Evolutionary conservation across 169 alveolate genomes (phyloP), one percentile per base, ranked within the genome.

Genomic region (Cryptosporidium tyzzeri): DNA sequence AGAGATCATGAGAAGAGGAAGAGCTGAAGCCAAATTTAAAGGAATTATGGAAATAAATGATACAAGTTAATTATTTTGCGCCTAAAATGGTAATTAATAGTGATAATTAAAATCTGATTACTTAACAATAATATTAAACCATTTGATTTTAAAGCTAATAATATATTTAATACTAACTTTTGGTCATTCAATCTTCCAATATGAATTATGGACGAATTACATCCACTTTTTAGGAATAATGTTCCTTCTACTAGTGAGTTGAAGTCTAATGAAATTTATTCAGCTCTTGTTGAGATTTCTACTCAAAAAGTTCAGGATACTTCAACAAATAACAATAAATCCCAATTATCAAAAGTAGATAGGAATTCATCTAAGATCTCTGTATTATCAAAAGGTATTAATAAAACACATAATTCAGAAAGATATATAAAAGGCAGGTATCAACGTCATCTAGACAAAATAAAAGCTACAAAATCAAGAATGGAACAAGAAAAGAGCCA

Each of bases 161-260:
- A 48, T 7, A 48, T 14, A 48, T 14, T 16, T 14, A 14, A 14
- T 48, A 14, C 55, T 48, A 14, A 48, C 8, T 55, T 55, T 7
- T 55, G 67, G 39, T 9, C 37, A 1, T 55, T 55, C 18, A 55
- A 10, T n/a, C 3, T 26, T 23, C 67, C 67, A 55, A 55, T 55
- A 16, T 55, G 35, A 23, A 26, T 23, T 10, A 70, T 70, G 86
- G 86, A 73, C 33, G 86, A 73, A 21, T 16, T 80, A 61, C 89
- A 80, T 65, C 89, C 89, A 45, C 68, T 80, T n/a, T 80, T 80
- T 37, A 80, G 89, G 59, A 53, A 62, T 65, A 80, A 80, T 26
- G 51, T 80, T 6, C 89, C 89, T 14, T 62, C 89, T 58, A 80
- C 26, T 26, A 50, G 35, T 41, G 89, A 80, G 55, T 26, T 80